Evolutionary conservation across 2,329 filamentous ascomycete species (phyloP), one percentile per base, ranked within the genome.

Genomic region (Aspergillus fumigatus): DNA sequence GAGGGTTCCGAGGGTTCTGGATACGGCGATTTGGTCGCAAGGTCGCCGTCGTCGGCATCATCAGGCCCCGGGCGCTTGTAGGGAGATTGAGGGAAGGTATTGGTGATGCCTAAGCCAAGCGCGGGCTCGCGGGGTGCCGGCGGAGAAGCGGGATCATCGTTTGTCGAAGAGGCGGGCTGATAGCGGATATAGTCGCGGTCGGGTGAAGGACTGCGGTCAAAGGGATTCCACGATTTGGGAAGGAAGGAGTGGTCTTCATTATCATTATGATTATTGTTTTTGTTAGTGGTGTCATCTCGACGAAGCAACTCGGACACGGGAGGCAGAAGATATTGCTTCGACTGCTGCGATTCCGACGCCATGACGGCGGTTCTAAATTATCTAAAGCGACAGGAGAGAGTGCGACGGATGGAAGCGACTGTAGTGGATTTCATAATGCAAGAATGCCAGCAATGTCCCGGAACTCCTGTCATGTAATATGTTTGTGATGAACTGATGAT

Each of bases 111-210:
- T 19, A 47, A 26, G 19, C n/a, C 43, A 10, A 47, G 14, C 5
- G 43, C 6, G 21, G 21, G 1, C 3, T 26, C 11, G 21, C 43
- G 43, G 6, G 11, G 27, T 41, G 35, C 19, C 1, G n/a, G 7
- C 6, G 14, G 32, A 11, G 29, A 11, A 38, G 14, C 23, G 32
- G 6, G 11, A 4, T 41, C 21, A 5, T 51, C 21, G 50, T 40
- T 40, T 27, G 50, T n/a, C 6, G 29, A 19, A 25, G 43, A 47
- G 43, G 43, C 50, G 4, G 29, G 51, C n/a, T 54, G 50, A 35
- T 57, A 57, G 11, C 21, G 51, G 35, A 57, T 53, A 47, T 57
- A 40, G 26, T 48, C 38, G 38, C 35, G 51, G 47, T 57, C 55
- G 8, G 55, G 27, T 9, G 45, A 23, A 6, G n/a, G 35, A 26